These are phyloP conservation scores for Thalia dealbata DNA, from an alignment of 176 grass and related monocot genomes.

Conservation along the genomic window DNA sequence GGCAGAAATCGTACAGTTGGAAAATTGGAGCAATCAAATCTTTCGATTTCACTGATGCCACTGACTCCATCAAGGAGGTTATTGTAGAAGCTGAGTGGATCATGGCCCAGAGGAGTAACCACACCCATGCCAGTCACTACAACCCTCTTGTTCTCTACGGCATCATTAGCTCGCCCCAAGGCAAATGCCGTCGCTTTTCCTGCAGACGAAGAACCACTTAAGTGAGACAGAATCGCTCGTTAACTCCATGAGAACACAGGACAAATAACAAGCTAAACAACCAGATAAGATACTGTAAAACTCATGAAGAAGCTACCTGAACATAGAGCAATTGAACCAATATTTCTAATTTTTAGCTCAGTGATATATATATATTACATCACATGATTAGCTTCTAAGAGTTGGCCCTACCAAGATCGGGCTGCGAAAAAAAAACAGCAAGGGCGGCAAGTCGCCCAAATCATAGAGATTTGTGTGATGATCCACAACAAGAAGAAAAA, in stretches of 20 bases:
- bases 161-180: slow-evolving; percentile 59
- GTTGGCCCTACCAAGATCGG: too few species aligned
- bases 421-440: too few species aligned
- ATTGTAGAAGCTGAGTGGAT: slow-evolving; percentile 77
- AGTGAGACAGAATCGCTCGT: neutral
- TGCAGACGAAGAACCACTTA: slow-evolving; percentile 2
- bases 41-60: slow-evolving; percentile 90
- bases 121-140: slow-evolving; percentile 98
- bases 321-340: too few species aligned
- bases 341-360: too few species aligned
- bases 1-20: slow-evolving; percentile 55
- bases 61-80: slow-evolving; percentile 83
- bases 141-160: slow-evolving; percentile 69
- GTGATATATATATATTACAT: too few species aligned
- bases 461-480: neutral
- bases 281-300: too few species aligned
- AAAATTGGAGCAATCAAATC: slow-evolving; percentile 91
- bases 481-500: neutral
- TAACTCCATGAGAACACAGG: neutral
- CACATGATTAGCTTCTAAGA: too few species aligned
- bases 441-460: too few species aligned
- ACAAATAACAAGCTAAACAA: neutral
- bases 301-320: too few species aligned
- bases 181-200: slow-evolving; percentile 78
- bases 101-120: slow-evolving; percentile 94